phyloP scores from a whole-genome alignment of 2,329 filamentous ascomycete species.

The Phialophora verrucosa region DNA sequence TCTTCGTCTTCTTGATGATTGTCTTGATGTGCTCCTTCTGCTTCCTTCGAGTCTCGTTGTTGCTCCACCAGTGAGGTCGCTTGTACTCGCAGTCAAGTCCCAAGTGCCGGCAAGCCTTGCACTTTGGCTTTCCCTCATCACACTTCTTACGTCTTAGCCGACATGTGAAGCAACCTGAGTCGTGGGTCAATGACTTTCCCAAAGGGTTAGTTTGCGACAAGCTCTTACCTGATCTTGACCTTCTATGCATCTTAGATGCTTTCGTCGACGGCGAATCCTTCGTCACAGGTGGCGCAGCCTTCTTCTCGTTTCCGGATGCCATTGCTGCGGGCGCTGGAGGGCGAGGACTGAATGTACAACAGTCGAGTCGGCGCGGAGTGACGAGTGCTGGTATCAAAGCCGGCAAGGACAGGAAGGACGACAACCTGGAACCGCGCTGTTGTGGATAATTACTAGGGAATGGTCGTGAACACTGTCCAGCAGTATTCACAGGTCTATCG shows the following conservation, averaged over 20 bases:
- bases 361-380: neutral
- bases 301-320: slow-evolving; percentile 36
- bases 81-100: slow-evolving; percentile 94
- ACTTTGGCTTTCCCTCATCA: slow-evolving; percentile 69
- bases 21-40: slow-evolving; percentile 97
- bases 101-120: slow-evolving; percentile 71
- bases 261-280: slow-evolving; percentile 47
- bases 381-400: slow-evolving; percentile 18
- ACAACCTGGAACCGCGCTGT: slow-evolving; percentile 28
- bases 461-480: slow-evolving; percentile 50
- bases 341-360: slow-evolving; percentile 7
- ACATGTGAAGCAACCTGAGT: slow-evolving; percentile 69
- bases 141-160: slow-evolving; percentile 72
- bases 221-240: slow-evolving; percentile 87
- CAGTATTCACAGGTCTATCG: slow-evolving; percentile 47
- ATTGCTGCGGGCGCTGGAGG: slow-evolving; percentile 24
- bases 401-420: slow-evolving; percentile 25
- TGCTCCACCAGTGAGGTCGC: slow-evolving; percentile 96
- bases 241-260: slow-evolving; percentile 81
- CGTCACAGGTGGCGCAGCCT: slow-evolving; percentile 38
- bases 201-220: slow-evolving; percentile 24
- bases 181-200: slow-evolving; percentile 15
- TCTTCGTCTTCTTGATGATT: slow-evolving; percentile 96
- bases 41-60: slow-evolving; percentile 79
- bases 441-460: slow-evolving; percentile 39